Base-by-base conservation (phyloP, 345 rosid species). In the Diplotaxis tenuifolia region DNA sequence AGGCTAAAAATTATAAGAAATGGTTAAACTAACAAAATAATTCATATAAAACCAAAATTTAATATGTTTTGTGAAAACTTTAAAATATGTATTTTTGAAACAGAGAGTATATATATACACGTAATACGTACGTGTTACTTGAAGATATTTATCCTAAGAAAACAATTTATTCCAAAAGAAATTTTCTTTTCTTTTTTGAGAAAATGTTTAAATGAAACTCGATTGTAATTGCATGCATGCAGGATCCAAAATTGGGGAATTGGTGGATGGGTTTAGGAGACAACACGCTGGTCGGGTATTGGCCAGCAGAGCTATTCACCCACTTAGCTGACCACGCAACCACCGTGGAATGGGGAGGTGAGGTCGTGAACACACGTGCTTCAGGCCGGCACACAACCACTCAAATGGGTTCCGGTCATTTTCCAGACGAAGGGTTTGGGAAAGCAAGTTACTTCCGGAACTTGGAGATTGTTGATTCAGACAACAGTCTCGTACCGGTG, bases 261-360 rank as follows among this genome's bases (percentile, higher is more conserved):
- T 95, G 99, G 99, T 92, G 99, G 99, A 83, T 95, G 96, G 87
- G 98, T 50, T 90, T 95, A 45, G 94, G 98, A 2, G 99, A 90
- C 77, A 84, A 78, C 68, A 87, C 87, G 6, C 76, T 92, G 4
- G 92, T 95, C 1, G 99, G 99, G 20, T 95, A 95, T 74, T 92
- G 99, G 99, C 99, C 99, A 16, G 85, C 99, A 2, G 98, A 90
- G 85, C 80, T 95, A 16, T 95, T 95, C 69, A 90, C 98, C 0
- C 99, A 92, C 83, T 72, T 95, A 27, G 86, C 93, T 0, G 86
- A 90, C 80, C 98, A 83, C 14, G 98, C 99, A 16, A 88, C 96
- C 25, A 90, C 93, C 86, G 96, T 95, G 72, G 97, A 92, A 72
- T 95, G 97, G 97, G 98, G 99, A 0, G 97, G 99, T 6, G 99